phyloP scores from a whole-genome alignment of 345 rosid genomes.

The Reutealis trisperma region DNA sequence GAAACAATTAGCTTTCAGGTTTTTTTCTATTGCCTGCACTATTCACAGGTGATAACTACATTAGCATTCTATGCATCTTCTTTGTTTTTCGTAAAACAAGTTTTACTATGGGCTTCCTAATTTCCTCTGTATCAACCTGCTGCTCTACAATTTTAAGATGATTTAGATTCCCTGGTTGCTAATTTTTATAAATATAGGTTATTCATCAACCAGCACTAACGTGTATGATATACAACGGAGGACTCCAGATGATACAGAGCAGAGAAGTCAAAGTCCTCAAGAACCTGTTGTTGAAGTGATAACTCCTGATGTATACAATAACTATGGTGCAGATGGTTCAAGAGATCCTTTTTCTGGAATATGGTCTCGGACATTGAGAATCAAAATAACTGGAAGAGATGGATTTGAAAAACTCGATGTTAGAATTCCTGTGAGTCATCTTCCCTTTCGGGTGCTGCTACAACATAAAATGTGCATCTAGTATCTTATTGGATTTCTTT shows the following conservation, averaged over 20 bases:
- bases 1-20: neutral
- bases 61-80: neutral
- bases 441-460: conserved; percentile 6
- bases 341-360: conserved; percentile 67
- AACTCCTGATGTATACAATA: conserved; percentile 63
- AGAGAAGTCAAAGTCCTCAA: conserved; percentile 47
- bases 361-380: conserved; percentile 82
- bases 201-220: conserved; percentile 49
- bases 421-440: conserved; percentile 75
- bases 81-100: neutral
- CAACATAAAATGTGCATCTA: neutral
- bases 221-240: conserved; percentile 46
- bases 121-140: neutral
- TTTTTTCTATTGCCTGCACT: neutral
- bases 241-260: conserved; percentile 50
- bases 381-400: conserved; percentile 82
- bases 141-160: neutral
- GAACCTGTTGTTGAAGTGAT: conserved; percentile 82
- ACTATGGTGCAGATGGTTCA: conserved; percentile 58
- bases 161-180: neutral
- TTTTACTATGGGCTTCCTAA: neutral
- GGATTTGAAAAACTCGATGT: conserved; percentile 85
- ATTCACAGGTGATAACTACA: neutral
- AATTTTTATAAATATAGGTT: conserved; percentile 25
- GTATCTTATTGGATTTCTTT: neutral